Base-by-base conservation (phyloP, 163 green algal species). In the Coccomyxa subellipsoidea region DNA sequence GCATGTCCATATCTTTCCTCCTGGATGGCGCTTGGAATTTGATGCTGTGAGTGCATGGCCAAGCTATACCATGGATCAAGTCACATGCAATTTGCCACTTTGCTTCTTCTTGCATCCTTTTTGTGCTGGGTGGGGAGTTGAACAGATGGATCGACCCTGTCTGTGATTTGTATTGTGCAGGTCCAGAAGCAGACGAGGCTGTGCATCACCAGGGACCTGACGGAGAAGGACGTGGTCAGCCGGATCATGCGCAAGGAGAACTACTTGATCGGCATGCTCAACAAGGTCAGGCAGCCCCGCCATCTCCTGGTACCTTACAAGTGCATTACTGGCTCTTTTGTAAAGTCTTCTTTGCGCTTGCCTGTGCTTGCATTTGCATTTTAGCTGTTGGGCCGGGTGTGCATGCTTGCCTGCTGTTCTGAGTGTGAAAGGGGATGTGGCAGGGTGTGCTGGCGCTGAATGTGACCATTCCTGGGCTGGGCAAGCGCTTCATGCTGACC, bases 221-320 rank as follows among this genome's bases (percentile, higher is more conserved):
- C 86, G 27, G 93, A 96, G 90, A 91, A 95, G 72, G 95, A 98
- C 81, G 92, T 98, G 7, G 90, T 97, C 38, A 87, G 83, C 18
- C 88, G 94, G 38, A 95, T 98, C 83, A 96, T 98, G 93, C 90
- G 94, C 76, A 95, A 95, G 85, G 96, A 98, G 54, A 98, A 99
- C 85, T 98, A 97, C 87, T 88, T 98, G 2, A 95, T 98, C 8
- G 95, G 90, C 66, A 95, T 97, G 90, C 85, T 97, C 75, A 96
- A 96, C 86, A 89, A 92, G 66, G 66, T 36, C 21, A 36, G 66
- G 21, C 12, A 12, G 12, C 47, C 18, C 47, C 47, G 47, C 47
- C n/a, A n/a, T n/a, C n/a, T n/a, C n/a, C n/a, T n/a, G n/a, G n/a
- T n/a, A n/a, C n/a, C n/a, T n/a, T n/a, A n/a, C n/a, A n/a, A n/a